Evolutionary conservation across 176 grass and related monocot genomes (phyloP), one percentile per base, ranked within the genome.

Genomic region (Coix lacrymajobi): DNA sequence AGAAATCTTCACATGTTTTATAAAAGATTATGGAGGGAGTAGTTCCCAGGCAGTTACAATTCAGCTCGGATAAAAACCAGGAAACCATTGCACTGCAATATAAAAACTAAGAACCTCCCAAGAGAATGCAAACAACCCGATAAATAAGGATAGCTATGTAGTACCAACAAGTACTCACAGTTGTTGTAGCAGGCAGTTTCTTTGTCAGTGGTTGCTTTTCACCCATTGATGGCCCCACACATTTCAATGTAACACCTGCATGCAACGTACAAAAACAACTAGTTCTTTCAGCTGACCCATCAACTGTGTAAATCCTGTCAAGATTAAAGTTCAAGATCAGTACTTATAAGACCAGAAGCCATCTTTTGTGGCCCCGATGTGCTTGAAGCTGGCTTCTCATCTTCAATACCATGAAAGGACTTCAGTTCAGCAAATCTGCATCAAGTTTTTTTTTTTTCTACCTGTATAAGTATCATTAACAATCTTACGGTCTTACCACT

Each of bases 221-320:
- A 63, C 91, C 93, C 89, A 99, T 90, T 61, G 93, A 99, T 73
- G 93, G 86, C n/a, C 96, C 96, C 54, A 99, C 85, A 78, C 96
- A 99, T 90, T 92, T 99, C 83, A 99, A 92, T 7, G 89, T 90
- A 65, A 96, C 37, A 83, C 86, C 96, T 99, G 73, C 46, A 88
- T 36, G 57, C 24, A 81, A 30, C 0, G 62, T 8, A 84, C 46
- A 80, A 71, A 29, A 70, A 22, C 7, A 62, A 5, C 11, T 37
- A 51, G 8, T 25, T 41, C 8, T 32, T 79, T 62, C 66, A 38
- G 66, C 20, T 39, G 22, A 69, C 1, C 28, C 37, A 11, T 45
- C 76, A 72, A 77, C 38, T 14, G 54, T 65, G 39, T 29, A 69
- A 43, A 37, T 71, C 2, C 63, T 66, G 1, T 77, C 46, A 34